Evolutionary conservation across 805 yeast genomes (phyloP), one percentile per base, ranked within the genome.

Genomic region (Millerozyma miso): DNA sequence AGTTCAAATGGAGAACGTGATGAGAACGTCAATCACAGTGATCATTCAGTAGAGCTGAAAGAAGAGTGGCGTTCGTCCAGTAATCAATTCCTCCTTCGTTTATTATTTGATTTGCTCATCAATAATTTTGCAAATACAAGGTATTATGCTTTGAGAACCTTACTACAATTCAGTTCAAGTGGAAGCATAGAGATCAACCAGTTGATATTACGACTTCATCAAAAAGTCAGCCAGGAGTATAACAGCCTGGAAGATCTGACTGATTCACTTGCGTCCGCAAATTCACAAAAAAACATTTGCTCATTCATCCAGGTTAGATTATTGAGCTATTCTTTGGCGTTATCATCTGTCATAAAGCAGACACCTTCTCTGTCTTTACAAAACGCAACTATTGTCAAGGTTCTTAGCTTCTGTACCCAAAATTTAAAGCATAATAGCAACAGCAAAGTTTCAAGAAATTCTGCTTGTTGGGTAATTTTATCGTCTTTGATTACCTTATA

Each of bases 391-490:
- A 56, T 69, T 16, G 69, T 70, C 16, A 67, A 68, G 41, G 56
- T 70, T 8, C 54, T 71, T 46, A 69, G 74, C 63, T 70, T 68
- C 44, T 71, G 75, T 48, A 71, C 76, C 7, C 76, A 71, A 41
- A 65, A 59, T 41, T 59, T 71, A 51, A 71, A 71, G 50, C 72
- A 69, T 42, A 65, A 54, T 44, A 42, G 49, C 10, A 53, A 52
- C 4, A 46, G 46, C 18, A 59, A 50, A 16, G 53, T 44, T 29
- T 42, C 57, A 39, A 63, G 59, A 38, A 61, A 59, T 43, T 56
- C 66, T 1, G 48, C 69, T 10, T 69, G 74, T 46, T 71, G 75
- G 76, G 55, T 67, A 4, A 59, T 69, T n/a, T 56, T 71, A 34
- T 49, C 71, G 2, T 61, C 74, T 0, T 54, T 70, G 38, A 68